phyloP scores from a whole-genome alignment of 148 eudicot species.

The Diospyros kaki region DNA sequence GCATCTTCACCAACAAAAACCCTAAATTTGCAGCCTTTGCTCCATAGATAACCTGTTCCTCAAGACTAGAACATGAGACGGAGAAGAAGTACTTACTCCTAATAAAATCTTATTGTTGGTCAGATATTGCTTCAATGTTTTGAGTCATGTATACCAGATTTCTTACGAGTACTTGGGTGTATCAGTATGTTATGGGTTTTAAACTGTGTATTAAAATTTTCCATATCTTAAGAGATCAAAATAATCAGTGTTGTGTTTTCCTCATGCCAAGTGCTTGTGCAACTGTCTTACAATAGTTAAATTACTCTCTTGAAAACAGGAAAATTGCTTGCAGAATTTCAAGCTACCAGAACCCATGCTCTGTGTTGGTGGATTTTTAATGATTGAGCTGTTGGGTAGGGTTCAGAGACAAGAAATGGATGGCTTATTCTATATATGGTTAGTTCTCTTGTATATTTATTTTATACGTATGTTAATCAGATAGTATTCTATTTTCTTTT shows the following conservation, averaged over 20 bases:
- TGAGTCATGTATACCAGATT: too few species aligned
- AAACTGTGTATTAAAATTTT: background rate
- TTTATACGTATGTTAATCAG: background rate
- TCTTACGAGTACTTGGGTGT: too few species aligned
- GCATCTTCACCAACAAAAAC: too few species aligned
- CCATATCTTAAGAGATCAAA: background rate
- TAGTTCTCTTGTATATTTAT: conserved; percentile 14
- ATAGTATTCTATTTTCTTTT: background rate
- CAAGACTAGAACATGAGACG: too few species aligned
- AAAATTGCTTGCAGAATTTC: conserved; percentile 56
- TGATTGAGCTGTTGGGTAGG: conserved; percentile 76
- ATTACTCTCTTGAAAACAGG: conserved; percentile 40
- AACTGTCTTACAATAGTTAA: conserved; percentile 1
- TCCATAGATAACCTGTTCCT: too few species aligned
- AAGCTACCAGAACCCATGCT: conserved; percentile 74
- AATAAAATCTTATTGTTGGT: too few species aligned
- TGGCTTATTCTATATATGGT: conserved; percentile 71
- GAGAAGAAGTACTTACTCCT: too few species aligned
- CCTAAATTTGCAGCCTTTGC: too few species aligned
- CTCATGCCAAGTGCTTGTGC: background rate
- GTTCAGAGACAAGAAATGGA: conserved; percentile 78
- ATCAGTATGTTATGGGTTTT: background rate
- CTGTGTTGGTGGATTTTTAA: conserved; percentile 75
- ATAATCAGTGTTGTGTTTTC: too few species aligned
- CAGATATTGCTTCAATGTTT: too few species aligned